Conservation (phyloP, 2,329 filamentous ascomycete genomes). For the Talaromyces sp. region DNA sequence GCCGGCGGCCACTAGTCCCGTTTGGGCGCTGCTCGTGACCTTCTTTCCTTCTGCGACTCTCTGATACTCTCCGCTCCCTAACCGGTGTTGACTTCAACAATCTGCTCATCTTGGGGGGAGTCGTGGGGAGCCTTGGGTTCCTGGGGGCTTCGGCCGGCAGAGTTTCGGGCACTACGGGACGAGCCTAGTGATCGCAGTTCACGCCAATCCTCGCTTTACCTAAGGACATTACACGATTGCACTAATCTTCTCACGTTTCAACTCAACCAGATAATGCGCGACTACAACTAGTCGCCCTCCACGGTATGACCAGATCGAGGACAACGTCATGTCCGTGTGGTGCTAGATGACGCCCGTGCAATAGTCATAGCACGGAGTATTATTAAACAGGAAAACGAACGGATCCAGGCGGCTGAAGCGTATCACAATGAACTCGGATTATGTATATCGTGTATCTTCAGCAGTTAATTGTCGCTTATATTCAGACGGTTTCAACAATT, state of each 20-base stretch:
- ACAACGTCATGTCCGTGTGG: not conserved
- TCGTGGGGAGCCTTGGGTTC: too few relatives aligned
- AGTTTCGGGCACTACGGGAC: not conserved
- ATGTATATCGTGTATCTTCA: not conserved
- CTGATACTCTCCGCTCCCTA: not conserved
- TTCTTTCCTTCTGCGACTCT: not conserved
- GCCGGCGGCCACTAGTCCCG: not conserved
- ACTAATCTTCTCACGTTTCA: not conserved
- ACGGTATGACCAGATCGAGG: not conserved
- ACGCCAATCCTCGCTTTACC: not conserved
- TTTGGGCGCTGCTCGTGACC: not conserved
- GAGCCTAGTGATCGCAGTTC: not conserved
- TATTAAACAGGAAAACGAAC: not conserved
- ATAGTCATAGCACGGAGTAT: not conserved
- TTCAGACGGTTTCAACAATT: not conserved
- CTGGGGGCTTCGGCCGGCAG: not conserved
- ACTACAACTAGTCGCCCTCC: not conserved
- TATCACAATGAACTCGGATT: not conserved
- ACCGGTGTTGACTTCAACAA: too few relatives aligned
- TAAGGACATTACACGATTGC: not conserved
- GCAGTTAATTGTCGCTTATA: not conserved
- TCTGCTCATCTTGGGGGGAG: too few relatives aligned
- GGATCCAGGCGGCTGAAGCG: not conserved
- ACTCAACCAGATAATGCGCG: not conserved
- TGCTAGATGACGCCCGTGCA: not conserved